Base-by-base conservation (phyloP, 116 monocot species). In the Iris pallida region DNA sequence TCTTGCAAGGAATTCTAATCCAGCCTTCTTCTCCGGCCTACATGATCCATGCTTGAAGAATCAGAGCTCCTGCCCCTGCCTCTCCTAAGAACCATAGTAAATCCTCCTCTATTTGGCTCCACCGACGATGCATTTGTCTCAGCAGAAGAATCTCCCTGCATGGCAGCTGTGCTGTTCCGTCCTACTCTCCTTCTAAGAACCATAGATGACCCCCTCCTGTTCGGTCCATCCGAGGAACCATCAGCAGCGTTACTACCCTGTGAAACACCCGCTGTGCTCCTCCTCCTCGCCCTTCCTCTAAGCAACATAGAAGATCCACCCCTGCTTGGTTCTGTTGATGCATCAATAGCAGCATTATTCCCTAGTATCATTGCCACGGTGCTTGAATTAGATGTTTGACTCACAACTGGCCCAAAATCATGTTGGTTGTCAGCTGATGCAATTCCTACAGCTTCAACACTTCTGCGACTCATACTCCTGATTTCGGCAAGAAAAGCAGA, bases 331-430 rank as follows among this genome's bases (percentile, higher is more conserved):
- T 71, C 80, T 13, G 55, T 49, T 56, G 61, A 53, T 45, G 47
- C 58, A 61, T 72, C 63, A 56, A 66, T 51, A 71, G 20, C 64
- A 75, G 68, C 71, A 57, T 19, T 57, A 13, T 71, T 78, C 20
- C 78, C 78, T 6, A 53, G 57, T 68, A 85, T 85, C 63, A 72
- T 61, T 10, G 74, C 81, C 70, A 74, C 47, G 6, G 85, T 78
- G 62, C 81, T 85, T 14, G 85, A 85, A 44, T 71, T 67, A 15
- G 85, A 81, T 2, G 75, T 75, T 53, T 81, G 85, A 63, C 80
- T 77, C 14, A 66, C 63, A 60, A 74, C 58, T 16, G 20, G 47
- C 10, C 18, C 62, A 46, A 64, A 17, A 49, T 16, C 47, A 11
- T 10, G 46, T 54, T 16, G 13, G 42, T 57, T 46, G 7, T 17